phyloP scores from a whole-genome alignment of 2,329 filamentous ascomycete species.

The Aureobasidium leucospermi region DNA sequence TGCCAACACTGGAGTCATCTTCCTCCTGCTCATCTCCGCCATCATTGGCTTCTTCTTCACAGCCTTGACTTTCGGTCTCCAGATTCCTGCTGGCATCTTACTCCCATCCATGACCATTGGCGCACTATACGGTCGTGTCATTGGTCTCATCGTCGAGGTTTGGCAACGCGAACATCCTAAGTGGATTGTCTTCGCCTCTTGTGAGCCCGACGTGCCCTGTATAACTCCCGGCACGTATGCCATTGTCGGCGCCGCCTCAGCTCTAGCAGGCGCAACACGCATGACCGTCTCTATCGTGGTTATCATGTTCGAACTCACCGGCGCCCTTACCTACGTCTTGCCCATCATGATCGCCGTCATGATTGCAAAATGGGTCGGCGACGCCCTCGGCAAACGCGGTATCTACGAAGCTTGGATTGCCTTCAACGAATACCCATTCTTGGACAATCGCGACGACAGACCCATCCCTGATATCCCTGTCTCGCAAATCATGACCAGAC shows the following conservation, averaged over 20 bases:
- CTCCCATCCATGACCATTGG: constrained; percentile 95
- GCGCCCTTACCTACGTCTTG: constrained; percentile 89
- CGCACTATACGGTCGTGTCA: constrained; percentile 77
- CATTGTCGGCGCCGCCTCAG: constrained; percentile 89
- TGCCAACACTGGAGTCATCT: constrained; percentile 72
- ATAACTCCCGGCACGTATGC: constrained; percentile 94
- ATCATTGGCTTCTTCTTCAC: constrained; percentile 79
- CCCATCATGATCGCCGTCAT: constrained; percentile 99
- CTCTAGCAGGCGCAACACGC: constrained; percentile 85
- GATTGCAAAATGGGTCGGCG: constrained; percentile 96
- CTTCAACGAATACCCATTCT: constrained; percentile 88
- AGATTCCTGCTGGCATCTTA: constrained; percentile 92
- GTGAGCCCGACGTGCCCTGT: constrained; percentile 78
- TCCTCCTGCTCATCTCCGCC: constrained; percentile 74
- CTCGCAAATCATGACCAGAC: constrained; percentile 83
- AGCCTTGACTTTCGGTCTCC: constrained; percentile 82
- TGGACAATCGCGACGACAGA: constrained; percentile 80
- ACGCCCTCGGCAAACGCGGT: constrained; percentile 83
- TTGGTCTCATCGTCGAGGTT: constrained; percentile 84
- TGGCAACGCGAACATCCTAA: constrained; percentile 71
- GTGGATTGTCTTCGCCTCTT: constrained; percentile 72
- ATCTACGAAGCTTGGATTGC: constrained; percentile 99
- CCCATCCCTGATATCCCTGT: constrained; percentile 76
- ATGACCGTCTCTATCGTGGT: constrained; percentile 98
- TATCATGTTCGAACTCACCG: constrained; percentile 98